phyloP scores from a whole-genome alignment of 2,329 filamentous ascomycete species.

The Xylaria sp. region DNA sequence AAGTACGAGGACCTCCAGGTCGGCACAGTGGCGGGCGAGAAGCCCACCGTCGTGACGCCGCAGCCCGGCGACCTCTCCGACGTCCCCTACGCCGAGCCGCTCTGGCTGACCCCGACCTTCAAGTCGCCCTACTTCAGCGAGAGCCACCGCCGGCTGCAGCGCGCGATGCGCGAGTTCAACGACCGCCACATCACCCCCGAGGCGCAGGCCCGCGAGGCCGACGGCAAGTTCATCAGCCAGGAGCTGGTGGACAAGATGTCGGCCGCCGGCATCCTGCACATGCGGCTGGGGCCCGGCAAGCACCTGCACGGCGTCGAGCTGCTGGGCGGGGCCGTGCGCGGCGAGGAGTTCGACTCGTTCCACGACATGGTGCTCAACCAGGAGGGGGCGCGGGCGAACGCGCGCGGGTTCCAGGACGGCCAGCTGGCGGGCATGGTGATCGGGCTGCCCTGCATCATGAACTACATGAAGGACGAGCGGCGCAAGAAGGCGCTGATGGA shows the following conservation, averaged over 20 bases:
- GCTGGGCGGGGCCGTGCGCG: conserved; percentile 71
- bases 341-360: conserved; percentile 86
- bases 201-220: conserved; percentile 75
- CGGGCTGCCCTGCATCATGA: conserved; percentile 76
- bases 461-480: conserved; percentile 73
- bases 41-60: conserved; percentile 72
- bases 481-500: conserved; percentile 71
- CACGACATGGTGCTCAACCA: conserved; percentile 80
- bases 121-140: conserved; percentile 82
- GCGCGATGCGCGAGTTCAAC: conserved; percentile 73
- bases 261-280: conserved; percentile 74
- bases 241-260: conserved; percentile 80
- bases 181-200: conserved; percentile 75
- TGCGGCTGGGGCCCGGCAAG: conserved; percentile 82
- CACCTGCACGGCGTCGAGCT: conserved; percentile 76
- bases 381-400: conserved; percentile 73
- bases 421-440: conserved; percentile 90
- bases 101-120: conserved; percentile 81
- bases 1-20: conserved; percentile 79
- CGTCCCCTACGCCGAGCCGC: conserved; percentile 84
- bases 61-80: conserved; percentile 73
- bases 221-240: conserved; percentile 73
- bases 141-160: conserved; percentile 70
- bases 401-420: conserved; percentile 83
- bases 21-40: conserved; percentile 77